Evolutionary conservation across 2,329 filamentous ascomycete genomes (phyloP).

Genomic region (Dothideomycetes sp.): DNA sequence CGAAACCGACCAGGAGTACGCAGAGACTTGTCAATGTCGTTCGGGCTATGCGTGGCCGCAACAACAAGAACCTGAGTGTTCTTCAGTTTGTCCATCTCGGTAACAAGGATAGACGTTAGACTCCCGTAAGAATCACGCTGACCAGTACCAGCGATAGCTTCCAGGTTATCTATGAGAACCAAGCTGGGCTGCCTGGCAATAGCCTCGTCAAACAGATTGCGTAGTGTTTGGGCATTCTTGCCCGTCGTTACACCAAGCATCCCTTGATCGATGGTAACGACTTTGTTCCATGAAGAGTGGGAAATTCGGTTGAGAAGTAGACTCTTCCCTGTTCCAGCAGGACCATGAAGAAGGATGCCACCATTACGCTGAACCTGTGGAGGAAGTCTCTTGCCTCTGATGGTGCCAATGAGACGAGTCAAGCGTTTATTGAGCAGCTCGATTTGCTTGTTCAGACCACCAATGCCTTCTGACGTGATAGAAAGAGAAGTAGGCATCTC

Average conservation of each 20-base stretch:
- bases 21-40: conserved; percentile 60
- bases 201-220: conserved; percentile 60
- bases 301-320: conserved; percentile 60
- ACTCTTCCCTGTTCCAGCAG: conserved; percentile 75
- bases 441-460: conserved; percentile 56
- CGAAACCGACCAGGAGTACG: conserved; percentile 54
- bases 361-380: conserved; percentile 24
- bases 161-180: conserved; percentile 68
- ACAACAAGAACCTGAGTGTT: conserved; percentile 57
- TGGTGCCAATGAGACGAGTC: conserved; percentile 19
- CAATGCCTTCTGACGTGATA: conserved; percentile 42
- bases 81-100: conserved; percentile 46
- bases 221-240: conserved; percentile 41
- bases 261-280: conserved; percentile 48
- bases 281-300: conserved; percentile 54
- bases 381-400: conserved; percentile 8
- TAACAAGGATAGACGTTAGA: conserved; percentile 29
- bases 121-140: conserved; percentile 27
- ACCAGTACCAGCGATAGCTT: conserved; percentile 53
- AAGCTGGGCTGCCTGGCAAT: conserved; percentile 60
- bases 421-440: conserved; percentile 57
- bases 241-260: conserved; percentile 25
- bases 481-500: conserved; percentile 9
- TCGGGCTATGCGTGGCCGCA: conserved; percentile 61
- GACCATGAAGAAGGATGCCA: conserved; percentile 68